phyloP scores from a whole-genome alignment of 768 basidiomycete species.

The Lentinus brumalis region DNA sequence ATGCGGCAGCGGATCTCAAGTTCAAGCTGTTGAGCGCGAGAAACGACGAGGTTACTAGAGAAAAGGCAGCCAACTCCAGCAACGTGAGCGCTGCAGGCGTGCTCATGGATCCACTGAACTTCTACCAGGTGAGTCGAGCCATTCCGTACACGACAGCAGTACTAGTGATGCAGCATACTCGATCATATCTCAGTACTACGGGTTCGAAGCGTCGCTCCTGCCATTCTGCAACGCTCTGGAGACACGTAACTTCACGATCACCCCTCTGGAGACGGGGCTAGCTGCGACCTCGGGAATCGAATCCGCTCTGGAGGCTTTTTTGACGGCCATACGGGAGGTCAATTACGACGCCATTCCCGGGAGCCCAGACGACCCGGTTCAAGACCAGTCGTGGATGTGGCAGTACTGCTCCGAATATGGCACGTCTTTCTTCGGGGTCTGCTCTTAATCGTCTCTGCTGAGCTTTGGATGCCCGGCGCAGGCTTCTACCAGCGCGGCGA shows the following conservation, averaged over 20 bases:
- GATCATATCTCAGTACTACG: constrained; percentile 41
- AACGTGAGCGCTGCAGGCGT: constrained; percentile 44
- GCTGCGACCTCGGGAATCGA: constrained; percentile 37
- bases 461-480: constrained; percentile 12
- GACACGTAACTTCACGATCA: constrained; percentile 43
- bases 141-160: not conserved
- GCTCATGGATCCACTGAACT: constrained; percentile 50
- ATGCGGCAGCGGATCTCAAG: constrained; percentile 39
- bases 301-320: constrained; percentile 41
- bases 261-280: constrained; percentile 41
- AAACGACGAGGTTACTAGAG: constrained; percentile 34
- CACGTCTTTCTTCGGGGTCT: constrained; percentile 7
- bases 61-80: constrained; percentile 38
- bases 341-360: constrained; percentile 49
- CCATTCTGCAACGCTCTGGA: constrained; percentile 53
- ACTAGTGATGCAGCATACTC: no score
- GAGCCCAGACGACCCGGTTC: constrained; percentile 43
- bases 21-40: constrained; percentile 44
- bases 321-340: constrained; percentile 44
- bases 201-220: constrained; percentile 44
- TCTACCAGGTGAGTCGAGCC: constrained; percentile 42
- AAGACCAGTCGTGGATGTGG: constrained; percentile 53
- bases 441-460: not conserved
- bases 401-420: constrained; percentile 57
- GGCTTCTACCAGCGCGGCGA: constrained; percentile 53